These are phyloP conservation scores for Saturnispora diversa DNA, from an alignment of 805 yeast genomes.

Conservation along the genomic window DNA sequence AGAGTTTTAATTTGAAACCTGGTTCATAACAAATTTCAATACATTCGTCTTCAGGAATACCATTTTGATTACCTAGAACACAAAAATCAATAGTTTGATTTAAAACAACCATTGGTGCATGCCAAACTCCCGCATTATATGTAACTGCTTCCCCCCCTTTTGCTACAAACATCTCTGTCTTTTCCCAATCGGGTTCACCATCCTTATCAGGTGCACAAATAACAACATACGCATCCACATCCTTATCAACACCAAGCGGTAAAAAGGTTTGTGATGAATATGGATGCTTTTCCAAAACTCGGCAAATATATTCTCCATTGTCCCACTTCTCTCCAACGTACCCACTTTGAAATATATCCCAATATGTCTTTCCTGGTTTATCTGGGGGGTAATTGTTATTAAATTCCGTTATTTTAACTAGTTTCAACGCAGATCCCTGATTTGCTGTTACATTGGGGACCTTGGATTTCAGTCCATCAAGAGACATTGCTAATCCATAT, in stretches of 20 bases:
- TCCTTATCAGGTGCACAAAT: slow-evolving; percentile 55
- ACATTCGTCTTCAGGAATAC: slow-evolving; percentile 70
- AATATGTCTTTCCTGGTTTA: slow-evolving; percentile 48
- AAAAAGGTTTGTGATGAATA: slow-evolving; percentile 79
- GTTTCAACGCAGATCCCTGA: slow-evolving; percentile 87
- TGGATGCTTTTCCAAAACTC: slow-evolving; percentile 86
- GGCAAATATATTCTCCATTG: slow-evolving; percentile 37
- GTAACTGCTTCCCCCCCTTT: slow-evolving; percentile 85
- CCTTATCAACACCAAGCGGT: slow-evolving; percentile 68
- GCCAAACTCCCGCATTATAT: slow-evolving; percentile 84
- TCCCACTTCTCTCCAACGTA: slow-evolving; percentile 59
- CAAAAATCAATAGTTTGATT: slow-evolving; percentile 68
- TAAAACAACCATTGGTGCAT: slow-evolving; percentile 90
- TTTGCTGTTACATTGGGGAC: slow-evolving; percentile 53
- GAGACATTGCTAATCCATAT: slow-evolving; percentile 73
- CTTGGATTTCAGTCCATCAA: slow-evolving; percentile 57
- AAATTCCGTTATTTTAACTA: slow-evolving; percentile 65
- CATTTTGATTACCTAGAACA: slow-evolving; percentile 82
- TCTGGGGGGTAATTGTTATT: slow-evolving; percentile 48
- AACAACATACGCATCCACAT: slow-evolving; percentile 56
- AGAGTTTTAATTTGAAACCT: slow-evolving; percentile 36
- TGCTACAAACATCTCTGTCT: slow-evolving; percentile 62
- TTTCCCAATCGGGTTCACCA: slow-evolving; percentile 52
- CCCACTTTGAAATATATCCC: slow-evolving; percentile 78
- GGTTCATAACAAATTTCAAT: slow-evolving; percentile 69